These are phyloP conservation scores for Globisporangium irregulare DNA, from an alignment of 352 stramenopile species.

Conservation along the genomic window DNA sequence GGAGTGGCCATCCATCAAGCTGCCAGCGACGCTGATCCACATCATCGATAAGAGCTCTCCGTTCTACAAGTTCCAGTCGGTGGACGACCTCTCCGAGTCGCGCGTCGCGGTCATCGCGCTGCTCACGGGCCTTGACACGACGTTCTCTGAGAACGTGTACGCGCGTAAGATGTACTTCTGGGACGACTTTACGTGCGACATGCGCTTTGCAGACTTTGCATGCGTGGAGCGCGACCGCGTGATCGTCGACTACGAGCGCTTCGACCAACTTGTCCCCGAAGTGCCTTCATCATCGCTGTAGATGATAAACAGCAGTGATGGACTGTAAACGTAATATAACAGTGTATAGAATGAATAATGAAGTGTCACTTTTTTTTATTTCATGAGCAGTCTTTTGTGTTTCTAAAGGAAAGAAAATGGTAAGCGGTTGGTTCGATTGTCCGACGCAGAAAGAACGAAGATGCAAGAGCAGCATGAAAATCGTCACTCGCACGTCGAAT, in stretches of 20 bases:
- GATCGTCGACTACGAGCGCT: slow-evolving; percentile 64
- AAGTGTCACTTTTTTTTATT: background rate
- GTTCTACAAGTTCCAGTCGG: slow-evolving; percentile 73
- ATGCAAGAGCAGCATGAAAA: background rate
- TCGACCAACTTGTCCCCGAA: slow-evolving; percentile 52
- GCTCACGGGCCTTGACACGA: slow-evolving; percentile 81
- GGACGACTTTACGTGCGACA: slow-evolving; percentile 82
- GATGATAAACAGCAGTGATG: background rate
- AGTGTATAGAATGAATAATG: background rate
- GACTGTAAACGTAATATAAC: too few species aligned
- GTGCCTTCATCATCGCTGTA: background rate
- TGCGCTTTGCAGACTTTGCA: slow-evolving; percentile 77
- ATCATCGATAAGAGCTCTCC: slow-evolving; percentile 78
- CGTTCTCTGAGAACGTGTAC: slow-evolving; percentile 84
- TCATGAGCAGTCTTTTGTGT: background rate
- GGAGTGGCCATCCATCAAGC: slow-evolving; percentile 81
- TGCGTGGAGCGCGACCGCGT: slow-evolving; percentile 63
- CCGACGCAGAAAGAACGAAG: background rate
- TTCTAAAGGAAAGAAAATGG: background rate
- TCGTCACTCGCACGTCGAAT: background rate
- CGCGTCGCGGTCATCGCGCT: slow-evolving; percentile 75
- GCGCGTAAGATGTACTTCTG: slow-evolving; percentile 88
- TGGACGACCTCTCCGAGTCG: slow-evolving; percentile 67
- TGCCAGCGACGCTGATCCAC: slow-evolving; percentile 79
- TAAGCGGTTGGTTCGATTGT: background rate